Evolutionary conservation across 2,329 filamentous ascomycete species (phyloP).

Genomic region (Ceratocystis ficicola): DNA sequence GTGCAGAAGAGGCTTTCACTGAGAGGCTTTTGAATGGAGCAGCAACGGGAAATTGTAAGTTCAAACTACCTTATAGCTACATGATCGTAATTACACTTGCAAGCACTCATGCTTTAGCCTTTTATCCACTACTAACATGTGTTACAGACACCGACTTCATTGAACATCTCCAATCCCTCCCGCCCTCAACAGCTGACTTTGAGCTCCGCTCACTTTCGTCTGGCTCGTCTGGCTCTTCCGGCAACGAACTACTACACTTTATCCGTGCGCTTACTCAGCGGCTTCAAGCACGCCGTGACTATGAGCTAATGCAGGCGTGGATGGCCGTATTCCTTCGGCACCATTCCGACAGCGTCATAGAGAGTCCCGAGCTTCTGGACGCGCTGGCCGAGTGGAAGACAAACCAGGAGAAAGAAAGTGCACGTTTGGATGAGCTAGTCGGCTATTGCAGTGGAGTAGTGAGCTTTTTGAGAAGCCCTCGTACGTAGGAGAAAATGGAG

Average conservation of each 20-base stretch:
- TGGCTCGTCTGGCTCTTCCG: conserved; percentile 33
- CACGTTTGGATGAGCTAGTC: conserved; percentile 60
- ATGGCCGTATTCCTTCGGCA: conserved; percentile 86
- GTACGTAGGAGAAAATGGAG: conserved; percentile 32
- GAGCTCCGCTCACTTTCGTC: conserved; percentile 69
- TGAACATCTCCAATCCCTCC: conserved; percentile 64
- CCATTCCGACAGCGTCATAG: conserved; percentile 50
- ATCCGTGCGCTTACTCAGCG: conserved; percentile 65
- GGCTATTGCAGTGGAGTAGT: conserved; percentile 83
- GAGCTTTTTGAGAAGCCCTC: conserved; percentile 58
- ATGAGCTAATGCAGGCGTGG: conserved; percentile 91
- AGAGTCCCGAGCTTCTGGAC: conserved; percentile 41
- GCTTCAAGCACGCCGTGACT: conserved; percentile 60
- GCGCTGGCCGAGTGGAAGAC: conserved; percentile 58
- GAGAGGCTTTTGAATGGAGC: conserved; percentile 44
- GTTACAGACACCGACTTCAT: conserved; percentile 52
- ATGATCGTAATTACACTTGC: too few species aligned
- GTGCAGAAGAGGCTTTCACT: conserved; percentile 47
- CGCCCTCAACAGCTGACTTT: conserved; percentile 76
- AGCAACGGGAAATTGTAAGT: conserved; percentile 49
- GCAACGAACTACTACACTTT: conserved; percentile 67
- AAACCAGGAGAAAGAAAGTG: conserved; percentile 59
- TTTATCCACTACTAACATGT: conserved; percentile 25
- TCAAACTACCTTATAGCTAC: neutral
- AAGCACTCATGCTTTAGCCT: neutral